Evolutionary conservation across 495 filamentous ascomycete genomes (phyloP).

Genomic region (Aspergillus sparsus): DNA sequence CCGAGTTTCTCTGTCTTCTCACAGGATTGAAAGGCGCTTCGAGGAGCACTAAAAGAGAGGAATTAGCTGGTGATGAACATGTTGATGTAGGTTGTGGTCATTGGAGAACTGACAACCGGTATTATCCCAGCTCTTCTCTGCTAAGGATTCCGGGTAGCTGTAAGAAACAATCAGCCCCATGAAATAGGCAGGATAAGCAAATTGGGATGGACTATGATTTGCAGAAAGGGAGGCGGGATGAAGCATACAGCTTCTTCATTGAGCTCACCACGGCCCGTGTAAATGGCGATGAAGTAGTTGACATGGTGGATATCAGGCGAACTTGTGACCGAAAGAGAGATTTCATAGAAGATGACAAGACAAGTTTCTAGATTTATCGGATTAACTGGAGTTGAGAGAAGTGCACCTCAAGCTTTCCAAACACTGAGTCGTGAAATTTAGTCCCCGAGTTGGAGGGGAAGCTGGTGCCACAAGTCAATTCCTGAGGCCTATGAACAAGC

Average conservation of each 20-base stretch:
- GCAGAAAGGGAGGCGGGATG: constrained; percentile 1
- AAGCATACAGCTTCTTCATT: constrained; percentile 76
- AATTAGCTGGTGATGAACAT: constrained; percentile 11
- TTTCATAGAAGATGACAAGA: constrained; percentile 17
- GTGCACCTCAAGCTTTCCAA: no score
- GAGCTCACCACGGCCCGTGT: constrained; percentile 76
- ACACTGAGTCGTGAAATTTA: neutral
- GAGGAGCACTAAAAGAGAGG: constrained; percentile 60
- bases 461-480: constrained; percentile 23
- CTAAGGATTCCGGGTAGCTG: constrained; percentile 86
- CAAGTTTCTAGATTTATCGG: constrained; percentile 1
- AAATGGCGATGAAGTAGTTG: constrained; percentile 60
- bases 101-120: constrained; percentile 66
- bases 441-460: constrained; percentile 3
- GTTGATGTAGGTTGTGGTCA: neutral
- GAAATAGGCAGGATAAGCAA: no score
- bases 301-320: constrained; percentile 39
- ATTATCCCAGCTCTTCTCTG: constrained; percentile 92
- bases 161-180: neutral
- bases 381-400: no score
- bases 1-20: constrained; percentile 63
- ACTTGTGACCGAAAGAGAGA: constrained; percentile 18
- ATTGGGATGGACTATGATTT: neutral
- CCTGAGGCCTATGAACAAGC: constrained; percentile 10
- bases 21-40: constrained; percentile 69